Percentiles rank a stretch among this genome's conserved stretches.
Evolutionary conservation across 331 rosid species (phyloP).

Genomic region (Malus hybrid): DNA sequence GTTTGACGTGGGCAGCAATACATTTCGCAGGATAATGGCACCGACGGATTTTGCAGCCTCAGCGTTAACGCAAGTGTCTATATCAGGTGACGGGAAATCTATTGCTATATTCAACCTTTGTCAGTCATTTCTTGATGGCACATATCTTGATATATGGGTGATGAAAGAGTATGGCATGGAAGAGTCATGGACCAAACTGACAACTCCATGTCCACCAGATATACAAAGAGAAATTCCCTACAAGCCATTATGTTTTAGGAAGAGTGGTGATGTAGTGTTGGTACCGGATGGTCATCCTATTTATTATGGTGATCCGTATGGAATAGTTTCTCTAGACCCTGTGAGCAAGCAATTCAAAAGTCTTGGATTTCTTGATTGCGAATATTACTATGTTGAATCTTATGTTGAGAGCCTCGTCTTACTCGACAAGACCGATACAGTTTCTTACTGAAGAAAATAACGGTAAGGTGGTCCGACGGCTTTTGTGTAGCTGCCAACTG

Average conservation of each 20-base stretch:
- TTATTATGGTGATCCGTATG: background rate
- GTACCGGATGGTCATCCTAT: background rate
- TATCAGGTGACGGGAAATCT: background rate
- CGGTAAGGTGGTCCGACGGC: background rate
- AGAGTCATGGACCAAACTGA: background rate
- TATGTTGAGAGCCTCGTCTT: background rate
- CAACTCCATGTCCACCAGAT: background rate
- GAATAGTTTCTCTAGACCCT: background rate
- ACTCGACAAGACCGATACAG: background rate
- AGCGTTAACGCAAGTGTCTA: background rate
- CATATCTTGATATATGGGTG: background rate
- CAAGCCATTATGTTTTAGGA: background rate
- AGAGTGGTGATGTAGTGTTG: background rate
- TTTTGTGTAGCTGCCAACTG: no score
- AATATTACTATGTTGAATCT: background rate
- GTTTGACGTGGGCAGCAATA: conserved; percentile 9
- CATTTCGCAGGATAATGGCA: conserved; percentile 11
- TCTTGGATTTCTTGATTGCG: background rate
- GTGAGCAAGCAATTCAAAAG: background rate
- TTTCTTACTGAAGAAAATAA: background rate
- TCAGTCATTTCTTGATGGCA: no score
- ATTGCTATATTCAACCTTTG: background rate
- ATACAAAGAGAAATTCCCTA: background rate
- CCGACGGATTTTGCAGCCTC: background rate
- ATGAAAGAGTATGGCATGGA: background rate